Conservation (phyloP, 2,329 filamentous ascomycete species). For the Boeremia exigua region DNA sequence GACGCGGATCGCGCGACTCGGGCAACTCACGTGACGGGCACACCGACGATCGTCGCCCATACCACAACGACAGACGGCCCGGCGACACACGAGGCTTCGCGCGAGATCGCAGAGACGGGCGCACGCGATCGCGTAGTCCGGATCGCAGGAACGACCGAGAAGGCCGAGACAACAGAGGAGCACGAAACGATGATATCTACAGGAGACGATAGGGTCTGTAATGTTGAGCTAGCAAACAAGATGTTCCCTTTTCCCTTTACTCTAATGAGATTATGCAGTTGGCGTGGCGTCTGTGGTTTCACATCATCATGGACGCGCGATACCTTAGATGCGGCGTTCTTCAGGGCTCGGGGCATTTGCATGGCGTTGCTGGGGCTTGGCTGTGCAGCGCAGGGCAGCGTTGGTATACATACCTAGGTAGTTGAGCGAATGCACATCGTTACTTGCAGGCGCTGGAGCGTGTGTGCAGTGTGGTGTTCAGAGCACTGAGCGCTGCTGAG, state of each 20-base stretch:
- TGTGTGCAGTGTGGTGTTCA: no score
- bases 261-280: conserved; percentile 7
- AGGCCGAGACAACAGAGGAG: conserved; percentile 20
- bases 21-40: conserved; percentile 44
- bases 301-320: conserved; percentile 10
- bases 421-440: neutral
- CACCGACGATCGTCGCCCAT: conserved; percentile 37
- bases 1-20: conserved; percentile 43
- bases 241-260: neutral
- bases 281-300: conserved; percentile 11
- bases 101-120: conserved; percentile 36
- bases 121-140: conserved; percentile 45
- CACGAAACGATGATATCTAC: conserved; percentile 37
- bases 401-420: neutral
- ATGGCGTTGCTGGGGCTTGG: neutral
- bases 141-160: conserved; percentile 39
- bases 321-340: conserved; percentile 17
- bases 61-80: conserved; percentile 23
- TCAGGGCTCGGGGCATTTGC: conserved; percentile 1
- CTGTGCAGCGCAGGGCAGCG: neutral
- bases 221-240: no score
- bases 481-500: neutral
- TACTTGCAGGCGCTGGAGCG: neutral
- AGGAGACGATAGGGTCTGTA: conserved; percentile 23
- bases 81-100: conserved; percentile 5